These are phyloP conservation scores for Ottelia alismoides DNA, from an alignment of 106 monocot species.

Conservation along the genomic window DNA sequence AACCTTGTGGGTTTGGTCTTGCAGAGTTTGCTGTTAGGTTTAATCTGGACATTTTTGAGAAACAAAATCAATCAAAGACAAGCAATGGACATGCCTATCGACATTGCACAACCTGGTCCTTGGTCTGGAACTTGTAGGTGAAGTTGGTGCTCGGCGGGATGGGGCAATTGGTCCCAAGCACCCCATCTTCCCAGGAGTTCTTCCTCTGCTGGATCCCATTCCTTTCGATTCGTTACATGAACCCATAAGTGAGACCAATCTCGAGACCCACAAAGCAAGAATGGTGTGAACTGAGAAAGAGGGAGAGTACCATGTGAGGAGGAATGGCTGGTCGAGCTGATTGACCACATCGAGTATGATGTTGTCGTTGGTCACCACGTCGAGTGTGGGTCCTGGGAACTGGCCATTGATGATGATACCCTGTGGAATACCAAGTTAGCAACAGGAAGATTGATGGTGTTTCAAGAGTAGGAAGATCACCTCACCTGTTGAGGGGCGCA, in stretches of 20 bases:
- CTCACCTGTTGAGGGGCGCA: constrained; percentile 39
- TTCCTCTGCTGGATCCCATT: constrained; percentile 63
- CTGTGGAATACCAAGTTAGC: too few species aligned
- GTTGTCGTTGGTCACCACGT: constrained; percentile 78
- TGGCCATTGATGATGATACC: constrained; percentile 69
- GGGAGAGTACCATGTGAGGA: constrained; percentile 83
- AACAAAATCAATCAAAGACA: constrained; percentile 22
- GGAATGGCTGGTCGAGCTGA: constrained; percentile 64
- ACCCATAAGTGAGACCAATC: too few species aligned
- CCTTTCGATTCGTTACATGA: too few species aligned
- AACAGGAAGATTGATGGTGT: too few species aligned
- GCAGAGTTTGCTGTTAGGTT: constrained; percentile 45
- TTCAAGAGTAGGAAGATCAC: too few species aligned
- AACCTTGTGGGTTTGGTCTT: constrained; percentile 47
- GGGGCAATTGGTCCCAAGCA: constrained; percentile 82
- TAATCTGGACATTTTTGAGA: too few species aligned
- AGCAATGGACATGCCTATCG: too few species aligned
- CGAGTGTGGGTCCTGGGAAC: constrained; percentile 76
- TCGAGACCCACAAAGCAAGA: too few species aligned
- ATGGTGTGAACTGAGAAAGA: too few species aligned
- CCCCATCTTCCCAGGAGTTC: constrained; percentile 92
- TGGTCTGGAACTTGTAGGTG: constrained; percentile 91
- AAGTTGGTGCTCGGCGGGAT: constrained; percentile 85
- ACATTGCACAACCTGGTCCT: too few species aligned
- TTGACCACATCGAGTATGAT: constrained; percentile 85